Evolutionary conservation across 1,139 yeast genomes (phyloP).

Genomic region (Suhomyces chickasaworum): DNA sequence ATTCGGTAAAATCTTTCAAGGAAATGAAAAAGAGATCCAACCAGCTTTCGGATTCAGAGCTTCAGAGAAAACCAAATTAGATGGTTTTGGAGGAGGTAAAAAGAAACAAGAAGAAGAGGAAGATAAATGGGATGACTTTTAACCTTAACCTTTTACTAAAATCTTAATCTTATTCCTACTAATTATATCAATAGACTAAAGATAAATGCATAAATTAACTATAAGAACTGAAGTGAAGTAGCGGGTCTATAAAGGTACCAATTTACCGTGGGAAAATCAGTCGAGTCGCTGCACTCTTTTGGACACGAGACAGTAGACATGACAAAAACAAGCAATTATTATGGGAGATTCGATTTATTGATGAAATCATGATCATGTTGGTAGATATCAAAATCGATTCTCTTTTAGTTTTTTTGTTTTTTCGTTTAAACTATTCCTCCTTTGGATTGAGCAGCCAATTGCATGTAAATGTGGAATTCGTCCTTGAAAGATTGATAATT

Average conservation of each 20-base stretch:
- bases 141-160: too few relatives aligned
- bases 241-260: constrained; percentile 5
- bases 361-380: background rate
- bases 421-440: background rate
- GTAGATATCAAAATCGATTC: background rate
- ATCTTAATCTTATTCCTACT: too few relatives aligned
- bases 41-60: constrained; percentile 80
- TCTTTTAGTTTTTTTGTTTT: too few relatives aligned
- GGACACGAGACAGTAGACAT: background rate
- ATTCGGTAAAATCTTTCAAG: constrained; percentile 48
- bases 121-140: constrained; percentile 51
- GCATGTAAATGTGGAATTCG: constrained; percentile 31
- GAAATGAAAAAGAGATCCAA: constrained; percentile 38
- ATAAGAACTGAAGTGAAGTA: constrained; percentile 5
- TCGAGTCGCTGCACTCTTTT: constrained; percentile 1
- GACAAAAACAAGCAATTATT: background rate
- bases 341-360: background rate
- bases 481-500: constrained; percentile 42
- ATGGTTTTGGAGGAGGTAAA: constrained; percentile 51
- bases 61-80: constrained; percentile 55
- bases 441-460: constrained; percentile 11
- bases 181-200: background rate
- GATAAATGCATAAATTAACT: constrained; percentile 5
- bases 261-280: background rate
- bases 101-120: constrained; percentile 36